These are phyloP conservation scores for Aureobasidium sp. DNA, from an alignment of 2,329 filamentous ascomycete genomes.

Conservation along the genomic window DNA sequence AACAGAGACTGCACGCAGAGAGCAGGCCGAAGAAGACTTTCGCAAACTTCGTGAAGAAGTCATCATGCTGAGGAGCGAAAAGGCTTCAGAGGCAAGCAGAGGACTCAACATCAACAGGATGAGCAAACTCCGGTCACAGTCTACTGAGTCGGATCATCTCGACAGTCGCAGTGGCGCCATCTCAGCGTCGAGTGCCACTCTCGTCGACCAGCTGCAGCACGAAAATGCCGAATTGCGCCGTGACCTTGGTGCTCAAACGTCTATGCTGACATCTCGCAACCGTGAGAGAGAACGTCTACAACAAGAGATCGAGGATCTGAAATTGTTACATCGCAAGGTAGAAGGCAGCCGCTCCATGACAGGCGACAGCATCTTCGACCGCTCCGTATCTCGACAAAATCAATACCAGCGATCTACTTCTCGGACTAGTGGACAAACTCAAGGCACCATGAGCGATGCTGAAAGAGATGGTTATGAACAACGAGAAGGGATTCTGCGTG, in stretches of 20 bases:
- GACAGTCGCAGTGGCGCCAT: slow-evolving; percentile 34
- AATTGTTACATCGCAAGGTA: slow-evolving; percentile 72
- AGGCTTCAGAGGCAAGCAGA: slow-evolving; percentile 29
- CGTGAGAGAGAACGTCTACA: slow-evolving; percentile 91
- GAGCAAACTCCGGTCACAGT: slow-evolving; percentile 33
- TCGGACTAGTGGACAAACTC: slow-evolving; percentile 61
- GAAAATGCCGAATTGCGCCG: slow-evolving; percentile 89
- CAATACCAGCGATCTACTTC: slow-evolving; percentile 65
- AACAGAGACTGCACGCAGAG: slow-evolving; percentile 79
- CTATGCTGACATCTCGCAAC: slow-evolving; percentile 93
- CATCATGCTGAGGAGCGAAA: slow-evolving; percentile 45
- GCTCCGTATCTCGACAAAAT: slow-evolving; percentile 76
- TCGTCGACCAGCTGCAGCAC: slow-evolving; percentile 81
- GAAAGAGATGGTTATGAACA: slow-evolving; percentile 83
- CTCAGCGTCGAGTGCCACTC: slow-evolving; percentile 57
- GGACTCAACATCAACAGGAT: slow-evolving; percentile 27
- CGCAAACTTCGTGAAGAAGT: slow-evolving; percentile 76
- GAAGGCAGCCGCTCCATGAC: slow-evolving; percentile 53
- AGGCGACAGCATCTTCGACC: slow-evolving; percentile 84
- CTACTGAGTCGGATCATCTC: slow-evolving; percentile 31
- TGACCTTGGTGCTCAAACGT: slow-evolving; percentile 91
- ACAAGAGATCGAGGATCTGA: slow-evolving; percentile 94
- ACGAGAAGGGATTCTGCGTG: slow-evolving; percentile 73
- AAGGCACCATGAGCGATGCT: slow-evolving; percentile 62
- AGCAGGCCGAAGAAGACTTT: slow-evolving; percentile 87